Conservation (phyloP, 495 filamentous ascomycete genomes). For the Elasticomyces elasticus region DNA sequence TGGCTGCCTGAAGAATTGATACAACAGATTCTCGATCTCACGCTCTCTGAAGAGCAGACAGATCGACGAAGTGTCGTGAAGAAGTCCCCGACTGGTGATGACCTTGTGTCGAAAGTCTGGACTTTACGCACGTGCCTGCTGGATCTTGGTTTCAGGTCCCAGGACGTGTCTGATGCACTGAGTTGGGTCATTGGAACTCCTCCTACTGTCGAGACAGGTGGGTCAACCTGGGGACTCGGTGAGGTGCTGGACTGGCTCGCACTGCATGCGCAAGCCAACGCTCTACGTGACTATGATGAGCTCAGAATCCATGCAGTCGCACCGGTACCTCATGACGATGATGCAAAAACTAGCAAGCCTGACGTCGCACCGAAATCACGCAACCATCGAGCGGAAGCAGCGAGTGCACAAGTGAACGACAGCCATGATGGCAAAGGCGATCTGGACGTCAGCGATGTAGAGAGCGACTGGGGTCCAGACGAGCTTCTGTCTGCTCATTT, state of each 20-base stretch:
- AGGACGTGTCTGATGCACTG: slow-evolving; percentile 54
- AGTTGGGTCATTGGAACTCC: slow-evolving; percentile 45
- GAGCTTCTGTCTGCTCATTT: slow-evolving; percentile 67
- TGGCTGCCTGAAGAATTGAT: slow-evolving; percentile 76
- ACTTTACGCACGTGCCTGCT: slow-evolving; percentile 59
- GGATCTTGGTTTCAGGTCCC: slow-evolving; percentile 54
- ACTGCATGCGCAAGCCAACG: slow-evolving; percentile 52
- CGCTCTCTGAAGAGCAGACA: slow-evolving; percentile 31
- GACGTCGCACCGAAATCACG: too few species aligned
- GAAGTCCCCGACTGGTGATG: slow-evolving; percentile 48
- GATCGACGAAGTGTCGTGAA: slow-evolving; percentile 34
- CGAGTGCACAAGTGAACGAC: too few species aligned
- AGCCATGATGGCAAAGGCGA: background rate
- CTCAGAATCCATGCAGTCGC: slow-evolving; percentile 22
- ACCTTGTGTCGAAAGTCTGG: slow-evolving; percentile 70
- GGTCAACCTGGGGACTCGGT: slow-evolving; percentile 64
- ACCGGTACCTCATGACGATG: background rate
- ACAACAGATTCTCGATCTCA: slow-evolving; percentile 57
- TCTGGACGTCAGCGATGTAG: slow-evolving; percentile 35
- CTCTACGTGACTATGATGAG: slow-evolving; percentile 61
- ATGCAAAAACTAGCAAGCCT: background rate
- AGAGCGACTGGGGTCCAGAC: slow-evolving; percentile 55
- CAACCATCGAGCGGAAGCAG: too few species aligned
- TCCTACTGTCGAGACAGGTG: slow-evolving; percentile 39
- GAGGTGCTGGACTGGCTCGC: slow-evolving; percentile 83